Percentiles rank a stretch among this genome's conserved stretches.
These are phyloP conservation scores for Nakazawaea anatomiae DNA, from an alignment of 805 yeast genomes.

Conservation along the genomic window DNA sequence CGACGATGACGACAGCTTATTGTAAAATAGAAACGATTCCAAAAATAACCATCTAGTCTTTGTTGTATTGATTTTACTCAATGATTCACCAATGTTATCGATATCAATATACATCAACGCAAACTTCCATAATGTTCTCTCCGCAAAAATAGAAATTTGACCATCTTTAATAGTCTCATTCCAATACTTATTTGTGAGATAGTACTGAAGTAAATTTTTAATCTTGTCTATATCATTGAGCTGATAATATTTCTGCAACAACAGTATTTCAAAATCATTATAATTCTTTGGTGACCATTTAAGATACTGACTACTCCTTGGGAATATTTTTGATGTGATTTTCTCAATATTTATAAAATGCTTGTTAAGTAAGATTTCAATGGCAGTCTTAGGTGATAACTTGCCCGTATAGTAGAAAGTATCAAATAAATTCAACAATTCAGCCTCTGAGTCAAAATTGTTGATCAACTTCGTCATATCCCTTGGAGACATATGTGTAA, in stretches of 20 bases:
- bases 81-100: background rate
- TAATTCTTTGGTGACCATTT: slow-evolving; percentile 4
- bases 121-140: slow-evolving; percentile 9
- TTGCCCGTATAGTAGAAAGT: slow-evolving; percentile 6
- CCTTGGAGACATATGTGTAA: background rate
- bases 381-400: background rate
- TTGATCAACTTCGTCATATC: slow-evolving; percentile 7
- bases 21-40: slow-evolving; percentile 5
- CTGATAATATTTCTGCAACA: slow-evolving; percentile 6
- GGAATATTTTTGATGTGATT: background rate
- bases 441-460: background rate
- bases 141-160: slow-evolving; percentile 3
- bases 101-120: background rate
- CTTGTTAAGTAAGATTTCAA: slow-evolving; percentile 7
- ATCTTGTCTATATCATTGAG: background rate
- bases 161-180: background rate
- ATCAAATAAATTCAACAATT: slow-evolving; percentile 6
- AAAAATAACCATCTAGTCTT: slow-evolving; percentile 3
- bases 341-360: background rate
- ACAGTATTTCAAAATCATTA: slow-evolving; percentile 6
- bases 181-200: slow-evolving; percentile 2
- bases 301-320: background rate
- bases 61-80: background rate
- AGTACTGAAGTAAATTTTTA: background rate
- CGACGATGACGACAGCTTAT: background rate